These are phyloP conservation scores for Tetrahymena thermophila DNA, from an alignment of 73 alveolate genomes.

Conservation along the genomic window DNA sequence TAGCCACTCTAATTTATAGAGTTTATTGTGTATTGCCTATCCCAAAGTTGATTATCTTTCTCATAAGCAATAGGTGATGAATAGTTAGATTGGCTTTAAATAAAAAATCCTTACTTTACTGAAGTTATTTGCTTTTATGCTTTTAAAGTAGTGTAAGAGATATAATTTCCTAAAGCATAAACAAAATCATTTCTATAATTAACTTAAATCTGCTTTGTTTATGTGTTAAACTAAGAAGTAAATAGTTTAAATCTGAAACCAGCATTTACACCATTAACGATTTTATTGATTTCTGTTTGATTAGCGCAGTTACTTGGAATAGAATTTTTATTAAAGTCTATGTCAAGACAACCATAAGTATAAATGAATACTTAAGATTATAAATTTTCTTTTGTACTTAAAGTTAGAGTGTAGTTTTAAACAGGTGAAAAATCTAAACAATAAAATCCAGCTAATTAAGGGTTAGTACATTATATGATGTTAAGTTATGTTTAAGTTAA, in stretches of 20 bases:
- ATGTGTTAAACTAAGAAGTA: background rate
- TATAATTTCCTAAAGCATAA: background rate
- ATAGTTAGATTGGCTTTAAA: too few species aligned
- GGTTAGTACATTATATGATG: background rate
- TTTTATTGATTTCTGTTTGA: too few species aligned
- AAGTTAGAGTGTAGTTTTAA: background rate
- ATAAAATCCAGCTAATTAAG: background rate
- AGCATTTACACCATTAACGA: background rate
- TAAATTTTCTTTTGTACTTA: background rate
- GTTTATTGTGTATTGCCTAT: background rate
- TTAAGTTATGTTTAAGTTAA: background rate
- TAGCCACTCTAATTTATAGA: too few species aligned
- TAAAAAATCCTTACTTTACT: background rate
- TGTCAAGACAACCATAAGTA: background rate
- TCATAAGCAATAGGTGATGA: background rate
- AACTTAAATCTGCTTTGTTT: background rate
- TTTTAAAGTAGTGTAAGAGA: background rate
- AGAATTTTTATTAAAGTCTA: background rate
- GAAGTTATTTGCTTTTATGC: background rate
- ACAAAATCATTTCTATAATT: background rate
- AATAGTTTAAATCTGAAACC: background rate
- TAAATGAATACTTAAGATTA: background rate
- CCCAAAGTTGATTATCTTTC: background rate
- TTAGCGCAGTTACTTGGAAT: background rate
- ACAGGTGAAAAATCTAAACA: background rate